phyloP scores from a whole-genome alignment of 2,329 filamentous ascomycete genomes.

The Diaporthe velutina region DNA sequence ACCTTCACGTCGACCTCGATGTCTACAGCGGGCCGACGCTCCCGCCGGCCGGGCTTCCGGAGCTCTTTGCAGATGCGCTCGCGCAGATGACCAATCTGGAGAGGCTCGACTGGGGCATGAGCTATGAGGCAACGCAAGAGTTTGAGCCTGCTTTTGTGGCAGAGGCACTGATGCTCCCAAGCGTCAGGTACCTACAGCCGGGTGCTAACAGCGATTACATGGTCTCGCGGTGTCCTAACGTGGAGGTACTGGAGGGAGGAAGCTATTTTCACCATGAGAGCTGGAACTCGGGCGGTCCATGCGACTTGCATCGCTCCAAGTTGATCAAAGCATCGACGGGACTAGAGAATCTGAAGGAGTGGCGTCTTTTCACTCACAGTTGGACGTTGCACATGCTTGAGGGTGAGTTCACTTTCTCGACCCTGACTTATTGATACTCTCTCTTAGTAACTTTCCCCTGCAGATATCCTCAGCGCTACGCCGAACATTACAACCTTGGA shows the following conservation, averaged over 20 bases:
- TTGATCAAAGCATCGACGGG: neutral
- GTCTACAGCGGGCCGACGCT: neutral
- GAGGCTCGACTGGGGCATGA: constrained; percentile 5
- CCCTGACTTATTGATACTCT: rapidly evolving
- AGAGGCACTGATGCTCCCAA: neutral
- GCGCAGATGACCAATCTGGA: neutral
- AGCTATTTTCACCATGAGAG: neutral
- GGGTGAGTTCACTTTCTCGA: neutral
- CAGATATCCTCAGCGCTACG: neutral
- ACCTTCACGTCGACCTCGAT: neutral
- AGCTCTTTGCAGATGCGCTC: neutral
- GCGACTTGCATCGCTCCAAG: neutral
- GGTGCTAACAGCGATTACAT: neutral
- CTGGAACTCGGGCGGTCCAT: neutral
- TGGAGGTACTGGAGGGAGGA: neutral
- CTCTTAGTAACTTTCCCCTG: neutral
- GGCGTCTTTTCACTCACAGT: neutral
- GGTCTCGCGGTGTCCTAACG: neutral
- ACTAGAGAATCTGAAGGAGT: neutral
- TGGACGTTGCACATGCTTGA: neutral
- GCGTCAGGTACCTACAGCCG: neutral
- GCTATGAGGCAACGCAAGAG: neutral
- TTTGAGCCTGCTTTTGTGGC: neutral
- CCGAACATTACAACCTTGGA: neutral
- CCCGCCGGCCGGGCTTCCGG: neutral